Evolutionary conservation across 306 rosid species (phyloP), one percentile per base, ranked within the genome.

Genomic region (Vigna unguiculata): DNA sequence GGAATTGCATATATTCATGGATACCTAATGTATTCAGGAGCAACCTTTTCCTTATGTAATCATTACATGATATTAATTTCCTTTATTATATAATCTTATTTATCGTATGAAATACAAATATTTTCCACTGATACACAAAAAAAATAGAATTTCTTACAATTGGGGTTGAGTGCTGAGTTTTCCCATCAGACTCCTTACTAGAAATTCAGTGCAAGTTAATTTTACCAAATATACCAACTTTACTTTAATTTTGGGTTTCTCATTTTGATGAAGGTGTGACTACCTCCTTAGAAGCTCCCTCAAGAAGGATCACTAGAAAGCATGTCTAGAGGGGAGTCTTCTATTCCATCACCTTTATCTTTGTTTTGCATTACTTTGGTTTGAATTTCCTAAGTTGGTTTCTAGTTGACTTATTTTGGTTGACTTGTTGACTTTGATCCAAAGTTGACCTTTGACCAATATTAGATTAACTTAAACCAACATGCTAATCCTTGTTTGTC

Each of bases 131-230:
- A n/a, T n/a, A 10, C 46, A 24, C 45, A n/a, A 48, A 49, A 25
- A 25, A 48, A 11, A 4, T 32, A 15, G 3, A 5, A 32, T n/a
- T 28, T 5, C 10, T 49, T 34, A 17, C 58, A 46, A 24, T 9
- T 8, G 2, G 34, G 25, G 49, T 54, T 54, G 11, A 15, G 32
- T 72, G 16, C 40, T 20, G 24, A 38, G 13, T 55, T 72, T 55
- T 4, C 43, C 25, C 53, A 15, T 72, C n/a, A 21, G 20, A 19
- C 16, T 53, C 65, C 55, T 71, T 13, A 72, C 43, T 55, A 57
- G 41, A 72, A 22, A 8, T 58, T 59, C 28, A 60, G 69, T 74
- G 13, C 10, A 43, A 57, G 14, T 12, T 59, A 22, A n/a, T 43
- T 73, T 72, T 43, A 28, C 49, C 24, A 9, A 25, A 25, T 12